phyloP scores from a whole-genome alignment of 331 rosid genomes.

The Rosa hybrid region DNA sequence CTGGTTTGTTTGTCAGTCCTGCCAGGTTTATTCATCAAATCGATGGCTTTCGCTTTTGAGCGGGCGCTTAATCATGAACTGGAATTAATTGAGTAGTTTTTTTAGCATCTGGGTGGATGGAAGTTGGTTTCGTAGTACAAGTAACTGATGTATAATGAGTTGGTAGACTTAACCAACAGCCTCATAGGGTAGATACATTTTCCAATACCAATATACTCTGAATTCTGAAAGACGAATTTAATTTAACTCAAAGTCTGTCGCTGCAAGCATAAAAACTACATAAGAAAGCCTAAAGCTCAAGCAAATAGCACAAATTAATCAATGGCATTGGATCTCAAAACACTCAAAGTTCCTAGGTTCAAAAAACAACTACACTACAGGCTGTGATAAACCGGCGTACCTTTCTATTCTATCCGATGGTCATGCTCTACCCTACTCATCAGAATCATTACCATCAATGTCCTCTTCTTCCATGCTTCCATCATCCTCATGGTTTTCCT shows the following conservation, averaged over 20 bases:
- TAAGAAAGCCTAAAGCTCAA: not conserved
- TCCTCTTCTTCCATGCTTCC: constrained; percentile 8
- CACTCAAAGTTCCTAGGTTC: not conserved
- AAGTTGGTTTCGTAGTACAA: not conserved
- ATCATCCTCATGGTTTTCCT: not conserved
- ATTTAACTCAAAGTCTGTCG: constrained; percentile 4
- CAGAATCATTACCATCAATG: not conserved
- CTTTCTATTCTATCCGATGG: not conserved
- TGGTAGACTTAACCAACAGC: not conserved
- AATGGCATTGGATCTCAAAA: not conserved
- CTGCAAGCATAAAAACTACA: not conserved
- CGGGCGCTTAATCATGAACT: not conserved
- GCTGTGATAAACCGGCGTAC: not conserved
- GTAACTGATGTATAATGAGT: not conserved
- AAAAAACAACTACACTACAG: constrained; percentile 3
- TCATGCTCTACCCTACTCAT: constrained; percentile 11
- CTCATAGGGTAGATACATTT: not conserved
- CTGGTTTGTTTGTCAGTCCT: not conserved
- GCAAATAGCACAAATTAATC: not conserved
- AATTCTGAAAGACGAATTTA: not conserved
- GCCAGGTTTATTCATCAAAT: not conserved
- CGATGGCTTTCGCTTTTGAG: not conserved
- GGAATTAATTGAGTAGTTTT: not conserved
- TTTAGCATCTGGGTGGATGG: not conserved
- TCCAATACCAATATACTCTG: not conserved